Evolutionary conservation across 768 basidiomycete species (phyloP), one percentile per base, ranked within the genome.

Genomic region (Paxillus rubicundulus): DNA sequence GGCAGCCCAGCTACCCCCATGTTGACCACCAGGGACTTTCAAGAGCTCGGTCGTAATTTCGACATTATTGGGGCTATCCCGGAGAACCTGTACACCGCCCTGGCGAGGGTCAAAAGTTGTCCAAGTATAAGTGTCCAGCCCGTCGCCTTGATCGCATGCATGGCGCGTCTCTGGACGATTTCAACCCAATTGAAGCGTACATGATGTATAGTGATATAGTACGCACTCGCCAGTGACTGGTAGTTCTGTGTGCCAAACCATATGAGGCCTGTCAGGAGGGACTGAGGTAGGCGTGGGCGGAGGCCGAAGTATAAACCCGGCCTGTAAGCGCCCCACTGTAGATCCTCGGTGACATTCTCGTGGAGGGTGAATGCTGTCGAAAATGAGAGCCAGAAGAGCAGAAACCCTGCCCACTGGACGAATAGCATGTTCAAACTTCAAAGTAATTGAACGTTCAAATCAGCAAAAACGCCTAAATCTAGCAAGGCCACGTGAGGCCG

Each of bases 221-320:
- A 74, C 87, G 68, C 55, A 86, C 88, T 78, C 54, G 72, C 66
- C 52, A 84, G 70, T 57, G 90, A 86, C 63, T 85, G 77, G 64
- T 83, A 97, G 70, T 96, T 81, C 36, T 91, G 85, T 8, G 90
- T 86, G 28, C 94, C 91, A 66, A 91, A 93, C 95, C 95, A 98
- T 70, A 96, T 82, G 32, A 98, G 80, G 12, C 95, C 95, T 2
- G 89, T 92, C 84, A 94, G 81, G 24, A 98, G 78, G n/a, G 90
- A 92, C 61, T 90, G 83, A 0, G 94, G 92, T 56, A 92, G 72
- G 40, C 87, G 79, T 12, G 95, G 91, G 45, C 91, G 75, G 41
- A 97, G 76, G 17, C 95, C 95, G 70, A 97, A 96, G 73, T 98
- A 98, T n/a, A 97, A 79, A 62, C 92, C 91, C 0, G 95, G 92